Conservation (phyloP, 2,329 filamentous ascomycete species). For the Erysiphe neolycopersici region DNA sequence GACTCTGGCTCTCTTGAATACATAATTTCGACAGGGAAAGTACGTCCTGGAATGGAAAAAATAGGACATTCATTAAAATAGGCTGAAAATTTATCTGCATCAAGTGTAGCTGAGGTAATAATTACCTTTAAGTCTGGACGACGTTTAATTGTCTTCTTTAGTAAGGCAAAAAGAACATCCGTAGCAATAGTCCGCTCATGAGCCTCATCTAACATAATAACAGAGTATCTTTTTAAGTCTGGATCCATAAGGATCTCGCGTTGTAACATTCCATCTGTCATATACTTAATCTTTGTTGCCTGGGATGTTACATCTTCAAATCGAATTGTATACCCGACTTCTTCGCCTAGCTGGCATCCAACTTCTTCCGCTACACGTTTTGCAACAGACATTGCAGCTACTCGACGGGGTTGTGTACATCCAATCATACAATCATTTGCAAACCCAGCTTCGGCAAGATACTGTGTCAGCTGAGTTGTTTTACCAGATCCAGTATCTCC, state of each 20-base stretch:
- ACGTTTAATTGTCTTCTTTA: constrained; percentile 79
- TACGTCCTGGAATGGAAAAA: constrained; percentile 84
- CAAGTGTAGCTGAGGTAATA: constrained; percentile 84
- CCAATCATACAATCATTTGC: constrained; percentile 72
- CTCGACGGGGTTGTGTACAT: constrained; percentile 88
- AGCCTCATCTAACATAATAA: constrained; percentile 95
- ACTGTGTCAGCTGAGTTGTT: constrained; percentile 89
- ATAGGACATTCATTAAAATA: constrained; percentile 95
- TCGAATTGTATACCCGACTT: constrained; percentile 91
- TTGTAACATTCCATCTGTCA: constrained; percentile 97
- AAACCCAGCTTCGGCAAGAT: constrained; percentile 77
- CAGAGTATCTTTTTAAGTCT: constrained; percentile 67
- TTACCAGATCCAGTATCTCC: constrained; percentile 95
- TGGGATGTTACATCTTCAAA: constrained; percentile 86
- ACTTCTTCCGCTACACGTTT: constrained; percentile 94
- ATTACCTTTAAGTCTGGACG: constrained; percentile 80
- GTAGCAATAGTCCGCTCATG: constrained; percentile 94
- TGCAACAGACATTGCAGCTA: constrained; percentile 91
- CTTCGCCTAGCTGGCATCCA: constrained; percentile 66
- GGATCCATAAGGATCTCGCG: constrained; percentile 85
- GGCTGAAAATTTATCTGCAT: constrained; percentile 88
- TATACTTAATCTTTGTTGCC: constrained; percentile 89
- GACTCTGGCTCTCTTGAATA: constrained; percentile 88
- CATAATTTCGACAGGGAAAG: constrained; percentile 85
- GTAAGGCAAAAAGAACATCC: constrained; percentile 74